phyloP scores from a whole-genome alignment of 257 asterid genomes.

The Pogostemon cablin region DNA sequence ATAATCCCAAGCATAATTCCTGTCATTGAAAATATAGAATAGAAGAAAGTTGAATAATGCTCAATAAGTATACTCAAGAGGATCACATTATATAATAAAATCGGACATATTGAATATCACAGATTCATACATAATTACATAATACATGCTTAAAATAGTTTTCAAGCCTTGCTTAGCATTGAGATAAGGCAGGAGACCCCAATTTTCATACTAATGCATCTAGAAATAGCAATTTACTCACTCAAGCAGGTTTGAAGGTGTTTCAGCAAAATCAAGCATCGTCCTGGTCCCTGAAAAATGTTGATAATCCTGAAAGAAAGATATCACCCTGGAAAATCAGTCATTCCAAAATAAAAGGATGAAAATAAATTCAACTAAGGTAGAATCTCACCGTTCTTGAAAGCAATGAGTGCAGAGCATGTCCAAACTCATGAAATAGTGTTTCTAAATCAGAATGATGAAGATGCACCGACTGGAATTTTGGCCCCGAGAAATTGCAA shows the following conservation, averaged over 20 bases:
- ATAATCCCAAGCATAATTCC: conserved; percentile 94
- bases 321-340: conserved; percentile 31
- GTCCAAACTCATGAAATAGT: conserved; percentile 97
- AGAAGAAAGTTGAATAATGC: conserved; percentile 17
- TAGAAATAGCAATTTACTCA: conserved; percentile 45
- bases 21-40: conserved; percentile 34
- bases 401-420: conserved; percentile 97
- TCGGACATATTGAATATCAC: too few relatives aligned
- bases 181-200: conserved; percentile 18
- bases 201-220: conserved; percentile 19
- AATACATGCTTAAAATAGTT: not conserved
- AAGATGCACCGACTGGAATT: conserved; percentile 58
- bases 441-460: conserved; percentile 94
- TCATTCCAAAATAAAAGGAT: conserved; percentile 22
- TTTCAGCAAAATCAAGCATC: conserved; percentile 90
- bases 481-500: conserved; percentile 83
- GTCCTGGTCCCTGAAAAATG: conserved; percentile 97
- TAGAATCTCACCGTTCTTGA: conserved; percentile 81
- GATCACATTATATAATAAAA: conserved; percentile 18
- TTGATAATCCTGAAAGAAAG: conserved; percentile 77
- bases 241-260: conserved; percentile 96
- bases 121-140: conserved; percentile 11
- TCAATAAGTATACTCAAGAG: conserved; percentile 10
- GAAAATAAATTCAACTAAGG: conserved; percentile 18
- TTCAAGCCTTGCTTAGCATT: conserved; percentile 30